Evolutionary conservation across 257 asterid species (phyloP).

Genomic region (Solanum pinnatisectum): DNA sequence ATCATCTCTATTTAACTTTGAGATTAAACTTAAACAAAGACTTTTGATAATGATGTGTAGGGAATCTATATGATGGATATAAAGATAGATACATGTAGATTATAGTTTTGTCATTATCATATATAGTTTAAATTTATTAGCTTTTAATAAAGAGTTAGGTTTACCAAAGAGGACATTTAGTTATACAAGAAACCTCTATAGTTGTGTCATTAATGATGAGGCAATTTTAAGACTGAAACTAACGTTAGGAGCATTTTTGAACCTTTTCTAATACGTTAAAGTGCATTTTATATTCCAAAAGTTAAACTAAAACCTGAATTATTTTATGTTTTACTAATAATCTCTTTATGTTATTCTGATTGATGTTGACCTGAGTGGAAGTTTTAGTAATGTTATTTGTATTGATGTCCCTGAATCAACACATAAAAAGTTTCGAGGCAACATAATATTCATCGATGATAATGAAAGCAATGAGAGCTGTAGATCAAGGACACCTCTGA

Average conservation of each 20-base stretch:
- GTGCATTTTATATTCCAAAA: no score
- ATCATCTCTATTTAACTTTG: background rate
- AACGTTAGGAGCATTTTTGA: background rate
- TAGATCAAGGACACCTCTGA: slow-evolving; percentile 38
- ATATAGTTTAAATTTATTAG: background rate
- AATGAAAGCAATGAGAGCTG: slow-evolving; percentile 1
- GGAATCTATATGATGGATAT: background rate
- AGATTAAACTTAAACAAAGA: background rate
- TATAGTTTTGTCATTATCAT: background rate
- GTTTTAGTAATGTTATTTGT: no score
- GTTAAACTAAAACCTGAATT: background rate
- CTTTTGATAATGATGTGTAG: background rate
- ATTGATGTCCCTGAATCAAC: no score
- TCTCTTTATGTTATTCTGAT: no score
- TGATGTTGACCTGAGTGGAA: no score
- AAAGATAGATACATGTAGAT: background rate
- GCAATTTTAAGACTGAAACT: background rate
- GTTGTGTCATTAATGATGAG: background rate
- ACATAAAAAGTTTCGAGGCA: no score
- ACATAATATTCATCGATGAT: no score
- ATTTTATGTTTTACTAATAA: no score
- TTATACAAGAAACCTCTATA: background rate
- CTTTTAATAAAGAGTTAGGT: no score
- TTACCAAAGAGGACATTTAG: no score
- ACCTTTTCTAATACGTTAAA: background rate